Base-by-base conservation (phyloP, 1,284 basidiomycete species). In the Trametes hirsuta region DNA sequence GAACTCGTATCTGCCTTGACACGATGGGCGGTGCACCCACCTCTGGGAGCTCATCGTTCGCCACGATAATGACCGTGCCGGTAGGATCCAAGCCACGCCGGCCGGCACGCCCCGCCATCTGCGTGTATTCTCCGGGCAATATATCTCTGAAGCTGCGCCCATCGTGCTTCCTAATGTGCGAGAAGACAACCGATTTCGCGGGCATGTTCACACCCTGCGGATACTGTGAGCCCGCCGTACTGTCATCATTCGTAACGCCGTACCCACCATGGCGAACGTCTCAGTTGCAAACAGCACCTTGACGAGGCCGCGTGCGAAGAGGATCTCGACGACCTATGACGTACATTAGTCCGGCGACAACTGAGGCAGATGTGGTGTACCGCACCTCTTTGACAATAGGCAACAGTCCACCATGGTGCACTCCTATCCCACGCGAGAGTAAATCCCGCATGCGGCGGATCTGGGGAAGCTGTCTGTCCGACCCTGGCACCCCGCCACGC, bases 231-330 rank as follows among this genome's bases (percentile, higher is more conserved):
- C 63, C 21, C 64, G 52, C n/a, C 58, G 22, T n/a, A 24, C 9
- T 15, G 51, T 18, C 24, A 25, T 15, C 21, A n/a, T 22, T 12
- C 18, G 35, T 2, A 15, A 15, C 5, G 15, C 14, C 8, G 21
- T n/a, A 68, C 81, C 61, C 61, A 94, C 94, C 97, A 99, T 99
- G 0, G 97, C 97, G 74, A 99, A 99, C 0, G 97, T 99, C 76
- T 99, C 97, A 0, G 97, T 99, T 0, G 97, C 97, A 71, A 99
- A 99, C 10, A 99, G 78, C 15, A 98, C 90, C 76, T 99, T 99
- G 61, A 99, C 97, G 40, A 99, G 80, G 22, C 97, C 97, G 37
- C 95, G 87, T 9, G 95, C 93, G 72, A 99, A 99, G 15, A 99
- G 81, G 44, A 99, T 91, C 74, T 99, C 97, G 15, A 99, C 97